Conservation (phyloP, 352 stramenopile genomes). For the Pythium monospermum region DNA sequence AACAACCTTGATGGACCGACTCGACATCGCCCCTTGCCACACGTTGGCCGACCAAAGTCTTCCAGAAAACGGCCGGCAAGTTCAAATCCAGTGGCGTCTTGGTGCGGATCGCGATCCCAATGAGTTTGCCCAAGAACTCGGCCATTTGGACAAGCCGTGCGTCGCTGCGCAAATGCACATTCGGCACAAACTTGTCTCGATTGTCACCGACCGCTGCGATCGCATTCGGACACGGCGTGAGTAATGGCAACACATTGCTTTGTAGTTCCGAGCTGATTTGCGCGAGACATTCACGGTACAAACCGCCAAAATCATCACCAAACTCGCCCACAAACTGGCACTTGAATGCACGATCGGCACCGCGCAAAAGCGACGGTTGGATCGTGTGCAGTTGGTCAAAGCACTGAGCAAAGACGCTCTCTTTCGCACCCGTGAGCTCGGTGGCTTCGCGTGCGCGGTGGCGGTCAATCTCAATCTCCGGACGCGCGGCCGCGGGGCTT, state of each 20-base stretch:
- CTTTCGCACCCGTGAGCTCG: slow-evolving; percentile 47
- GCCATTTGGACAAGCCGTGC: slow-evolving; percentile 80
- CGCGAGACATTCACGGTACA: slow-evolving; percentile 87
- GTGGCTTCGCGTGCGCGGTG: slow-evolving; percentile 64
- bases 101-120: slow-evolving; percentile 90
- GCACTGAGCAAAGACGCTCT: slow-evolving; percentile 83
- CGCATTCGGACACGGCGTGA: slow-evolving; percentile 88
- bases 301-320: slow-evolving; percentile 86
- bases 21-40: slow-evolving; percentile 81
- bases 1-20: slow-evolving; percentile 74
- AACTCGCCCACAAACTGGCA: slow-evolving; percentile 90
- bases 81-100: slow-evolving; percentile 92
- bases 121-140: slow-evolving; percentile 93
- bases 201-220: slow-evolving; percentile 83
- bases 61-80: slow-evolving; percentile 90
- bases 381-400: slow-evolving; percentile 83
- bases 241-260: slow-evolving; percentile 72
- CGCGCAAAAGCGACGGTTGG: slow-evolving; percentile 80
- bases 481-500: slow-evolving; percentile 63
- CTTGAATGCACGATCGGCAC: slow-evolving; percentile 87
- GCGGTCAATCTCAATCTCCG: slow-evolving; percentile 85
- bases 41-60: slow-evolving; percentile 81
- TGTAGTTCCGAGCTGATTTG: slow-evolving; percentile 87
- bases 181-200: slow-evolving; percentile 82
- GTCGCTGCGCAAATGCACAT: slow-evolving; percentile 48